Base-by-base conservation (phyloP, 768 basidiomycete species). In the Lactarius deliciosus region DNA sequence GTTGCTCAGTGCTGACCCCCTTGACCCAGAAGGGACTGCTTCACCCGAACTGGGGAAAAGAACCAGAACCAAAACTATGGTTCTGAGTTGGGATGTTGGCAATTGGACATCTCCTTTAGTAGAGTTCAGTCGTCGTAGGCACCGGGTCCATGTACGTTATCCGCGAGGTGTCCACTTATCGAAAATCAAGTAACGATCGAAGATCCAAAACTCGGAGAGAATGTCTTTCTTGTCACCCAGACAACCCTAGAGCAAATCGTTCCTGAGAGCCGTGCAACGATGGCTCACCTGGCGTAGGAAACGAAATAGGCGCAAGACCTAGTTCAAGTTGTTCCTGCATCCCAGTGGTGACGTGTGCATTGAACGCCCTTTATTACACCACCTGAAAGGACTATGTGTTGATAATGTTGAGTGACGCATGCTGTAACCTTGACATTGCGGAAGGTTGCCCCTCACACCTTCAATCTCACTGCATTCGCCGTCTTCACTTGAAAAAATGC, bases 1-100 rank as follows among this genome's bases (percentile, higher is more conserved):
- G 18, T 34, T 43, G 4, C 18, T 56, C 43, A 20, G 32, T 64
- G 41, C 38, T 60, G 7, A 60, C 58, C 5, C 25, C 53, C 43
- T 22, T 55, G 41, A 60, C 32, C 22, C 57, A 68, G 66, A 68
- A 64, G 58, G 62, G 62, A 15, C 5, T 64, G 34, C 58, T 68
- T 6, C 38, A 58, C 5, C 53, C 53, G 5, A 60, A 64, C 20
- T 68, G 66, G 66, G 66, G 66, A n/a, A 59, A 40, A 56, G 66
- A 68, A 25, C 57, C 66, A 9, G 66, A 68, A 34, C 66, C 66
- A 45, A 64, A 64, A 47, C 34, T 68, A 45, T 68, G 66, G 66
- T 68, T 64, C 58, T 68, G 50, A 56, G 28, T 56, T 10, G 50
- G 25, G 13, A n/a, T 10, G 8, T 9, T 36, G 18, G 32, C 56